phyloP scores from a whole-genome alignment of 2,329 filamentous ascomycete genomes.

The Pyrenophora tritici-repentis region DNA sequence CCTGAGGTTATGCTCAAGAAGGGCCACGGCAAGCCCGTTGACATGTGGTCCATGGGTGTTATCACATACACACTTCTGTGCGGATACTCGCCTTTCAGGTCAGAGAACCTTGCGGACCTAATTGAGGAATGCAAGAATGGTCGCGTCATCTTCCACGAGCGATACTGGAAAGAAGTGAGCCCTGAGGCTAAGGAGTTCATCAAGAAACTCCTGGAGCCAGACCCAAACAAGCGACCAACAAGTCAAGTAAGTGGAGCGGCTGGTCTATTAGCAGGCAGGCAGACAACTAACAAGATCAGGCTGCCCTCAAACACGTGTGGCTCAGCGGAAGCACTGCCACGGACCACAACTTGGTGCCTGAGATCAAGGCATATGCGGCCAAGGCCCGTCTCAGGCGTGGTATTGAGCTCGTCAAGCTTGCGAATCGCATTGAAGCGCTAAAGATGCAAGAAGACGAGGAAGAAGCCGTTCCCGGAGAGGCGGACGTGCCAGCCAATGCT shows the following conservation, averaged over 20 bases:
- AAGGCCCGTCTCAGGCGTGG: conserved; percentile 89
- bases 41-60: conserved; percentile 99
- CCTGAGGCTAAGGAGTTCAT: conserved; percentile 96
- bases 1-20: conserved; percentile 98
- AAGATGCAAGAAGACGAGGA: conserved; percentile 92
- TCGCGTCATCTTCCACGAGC: conserved; percentile 90
- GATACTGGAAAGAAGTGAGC: conserved; percentile 98
- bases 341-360: conserved; percentile 95
- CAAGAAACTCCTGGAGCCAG: conserved; percentile 74
- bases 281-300: conserved; percentile 51
- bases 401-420: conserved; percentile 94
- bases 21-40: conserved; percentile 95
- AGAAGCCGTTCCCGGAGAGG: conserved; percentile 64
- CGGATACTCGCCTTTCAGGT: conserved; percentile 96
- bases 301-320: conserved; percentile 84
- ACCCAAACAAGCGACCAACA: conserved; percentile 75
- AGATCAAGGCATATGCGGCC: conserved; percentile 92
- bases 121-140: conserved; percentile 90
- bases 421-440: conserved; percentile 92
- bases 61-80: conserved; percentile 98
- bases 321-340: conserved; percentile 88
- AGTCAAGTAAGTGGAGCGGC: conserved; percentile 65
- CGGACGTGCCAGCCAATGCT: conserved; percentile 67
- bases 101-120: conserved; percentile 88
- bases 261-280: neutral